Base-by-base conservation (phyloP, 768 basidiomycete genomes). In the Cyclocybe aegerita region DNA sequence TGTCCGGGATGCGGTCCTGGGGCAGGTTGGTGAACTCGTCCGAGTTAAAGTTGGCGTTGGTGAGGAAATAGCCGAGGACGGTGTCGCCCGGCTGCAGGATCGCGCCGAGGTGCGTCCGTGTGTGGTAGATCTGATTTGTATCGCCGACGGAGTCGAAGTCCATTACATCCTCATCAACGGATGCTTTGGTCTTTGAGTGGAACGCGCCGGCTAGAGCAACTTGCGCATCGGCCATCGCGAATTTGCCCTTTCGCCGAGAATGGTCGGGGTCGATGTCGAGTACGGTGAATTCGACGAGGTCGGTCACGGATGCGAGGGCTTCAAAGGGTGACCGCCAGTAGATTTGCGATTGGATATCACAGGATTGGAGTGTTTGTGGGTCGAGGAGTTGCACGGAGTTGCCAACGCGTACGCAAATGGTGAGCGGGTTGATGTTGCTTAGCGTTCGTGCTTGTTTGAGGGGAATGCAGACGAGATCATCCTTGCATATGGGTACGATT, bases 301-400 rank as follows among this genome's bases (percentile, higher is more conserved):
- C 93, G 4, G 86, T 80, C 11, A 90, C 79, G 32, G 79, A 80
- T 1, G 94, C 90, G 11, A 99, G 81, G 1, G 90, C 74, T 32
- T 90, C 82, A 70, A 98, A 96, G 0, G 96, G 88, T 2, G 80
- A 69, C n/a, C 97, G 85, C 95, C 95, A 99, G 72, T 91, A 99
- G 4, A 88, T 71, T 17, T 79, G 76, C 0, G 92, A 60, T 4
- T 85, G 77, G 45, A 98, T 78, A 51, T 98, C 97, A 66, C 85
- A 86, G 14, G 79, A 69, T 63, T 89, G 92, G 9, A 98, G 79
- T 0, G 95, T 95, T 32, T 83, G 73, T 5, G 92, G 92, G 66
- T 99, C 97, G 54, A 98, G 73, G 7, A 98, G 79, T 61, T 97
- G 93, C 44, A 99, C 70, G 0, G 92, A 88, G 68, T 90, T 94